These are phyloP conservation scores for Penicillium freii DNA, from an alignment of 2,329 filamentous ascomycete species.

Conservation along the genomic window DNA sequence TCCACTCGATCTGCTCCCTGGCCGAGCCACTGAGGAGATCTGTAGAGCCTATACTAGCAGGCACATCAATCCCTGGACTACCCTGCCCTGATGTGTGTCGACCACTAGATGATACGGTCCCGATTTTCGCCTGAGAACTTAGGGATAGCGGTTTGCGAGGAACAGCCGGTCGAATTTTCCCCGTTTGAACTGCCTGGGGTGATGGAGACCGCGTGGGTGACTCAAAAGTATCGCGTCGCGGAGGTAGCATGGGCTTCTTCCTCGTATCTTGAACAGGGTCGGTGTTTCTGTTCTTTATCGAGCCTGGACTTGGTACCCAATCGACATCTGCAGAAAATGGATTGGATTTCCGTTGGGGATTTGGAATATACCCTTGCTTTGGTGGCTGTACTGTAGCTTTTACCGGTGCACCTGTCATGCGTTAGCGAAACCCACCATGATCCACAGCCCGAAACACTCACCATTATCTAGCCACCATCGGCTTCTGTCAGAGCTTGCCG, in stretches of 20 bases:
- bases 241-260: constrained; percentile 29
- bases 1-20: constrained; percentile 31
- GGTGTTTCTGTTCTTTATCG: constrained; percentile 7
- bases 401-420: constrained; percentile 61
- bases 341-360: constrained; percentile 73
- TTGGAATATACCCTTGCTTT: constrained; percentile 61
- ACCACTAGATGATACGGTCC: neutral
- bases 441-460: constrained; percentile 28
- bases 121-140: constrained; percentile 18
- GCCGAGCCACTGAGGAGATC: constrained; percentile 29
- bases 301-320: constrained; percentile 61
- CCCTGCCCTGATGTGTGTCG: neutral
- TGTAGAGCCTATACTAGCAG: neutral
- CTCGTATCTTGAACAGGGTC: constrained; percentile 9
- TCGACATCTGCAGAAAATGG: constrained; percentile 74
- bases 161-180: constrained; percentile 53
- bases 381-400: constrained; percentile 70
- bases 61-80: neutral
- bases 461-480: constrained; percentile 67
- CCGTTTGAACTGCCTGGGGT: neutral
- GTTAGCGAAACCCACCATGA: constrained; percentile 5
- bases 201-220: neutral
- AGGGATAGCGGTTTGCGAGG: constrained; percentile 60
- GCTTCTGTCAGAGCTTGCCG: constrained; percentile 59
- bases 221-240: constrained; percentile 16